Evolutionary conservation across 768 basidiomycete species (phyloP).

Genomic region (Phanerochaete sordida): DNA sequence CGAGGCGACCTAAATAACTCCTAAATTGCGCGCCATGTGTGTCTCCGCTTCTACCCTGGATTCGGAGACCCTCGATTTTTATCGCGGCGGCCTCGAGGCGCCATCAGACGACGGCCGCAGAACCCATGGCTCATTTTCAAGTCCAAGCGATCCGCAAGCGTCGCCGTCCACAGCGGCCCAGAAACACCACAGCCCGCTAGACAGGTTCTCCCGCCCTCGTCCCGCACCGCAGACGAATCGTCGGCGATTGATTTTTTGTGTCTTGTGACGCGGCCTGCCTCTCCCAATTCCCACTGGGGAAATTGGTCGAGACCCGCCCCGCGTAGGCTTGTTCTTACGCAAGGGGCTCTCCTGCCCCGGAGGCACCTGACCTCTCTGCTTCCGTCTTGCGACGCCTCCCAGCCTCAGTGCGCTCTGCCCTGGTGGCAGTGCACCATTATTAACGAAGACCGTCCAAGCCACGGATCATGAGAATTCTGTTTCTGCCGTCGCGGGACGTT

Average conservation of each 20-base stretch:
- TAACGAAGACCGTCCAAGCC: neutral
- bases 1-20: neutral
- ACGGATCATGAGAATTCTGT: neutral
- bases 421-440: slow-evolving; percentile 4
- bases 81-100: slow-evolving; percentile 4
- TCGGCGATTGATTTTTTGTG: neutral
- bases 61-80: slow-evolving; percentile 5
- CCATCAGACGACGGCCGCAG: slow-evolving; percentile 1
- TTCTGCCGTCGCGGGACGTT: neutral
- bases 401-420: neutral
- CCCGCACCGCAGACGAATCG: neutral
- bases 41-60: neutral
- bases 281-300: neutral
- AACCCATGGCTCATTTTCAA: neutral
- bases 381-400: neutral
- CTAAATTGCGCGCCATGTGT: neutral
- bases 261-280: neutral
- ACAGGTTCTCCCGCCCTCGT: neutral
- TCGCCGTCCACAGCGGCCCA: neutral
- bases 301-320: neutral
- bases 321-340: neutral
- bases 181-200: neutral
- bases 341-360: neutral
- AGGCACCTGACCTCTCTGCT: neutral
- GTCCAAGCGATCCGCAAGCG: neutral